phyloP scores from a whole-genome alignment of 192 early-diverging fungal species.

The Backusella tarrabulga region DNA sequence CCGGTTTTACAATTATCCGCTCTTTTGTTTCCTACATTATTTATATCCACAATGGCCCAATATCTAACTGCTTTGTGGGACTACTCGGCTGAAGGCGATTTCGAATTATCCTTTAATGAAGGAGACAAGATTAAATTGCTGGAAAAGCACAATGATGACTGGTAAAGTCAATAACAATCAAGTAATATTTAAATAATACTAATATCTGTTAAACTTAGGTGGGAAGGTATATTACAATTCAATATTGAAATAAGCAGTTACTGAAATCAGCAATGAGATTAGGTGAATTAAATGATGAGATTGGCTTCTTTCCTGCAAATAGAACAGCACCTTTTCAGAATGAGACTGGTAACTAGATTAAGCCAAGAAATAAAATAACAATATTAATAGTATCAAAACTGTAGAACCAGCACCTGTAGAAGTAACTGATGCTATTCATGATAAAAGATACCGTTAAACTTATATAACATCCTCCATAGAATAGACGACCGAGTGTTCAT shows the following conservation, averaged over 20 bases:
- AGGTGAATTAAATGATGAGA: constrained; percentile 37
- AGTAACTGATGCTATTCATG: background rate
- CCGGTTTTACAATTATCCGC: background rate
- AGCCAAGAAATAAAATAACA: background rate
- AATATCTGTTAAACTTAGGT: constrained; percentile 4
- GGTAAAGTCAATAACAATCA: constrained; percentile 12
- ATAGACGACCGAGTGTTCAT: background rate
- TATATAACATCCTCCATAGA: background rate
- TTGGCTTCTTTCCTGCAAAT: constrained; percentile 42
- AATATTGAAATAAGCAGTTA: background rate
- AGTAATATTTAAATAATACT: background rate
- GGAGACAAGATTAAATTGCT: constrained; percentile 36
- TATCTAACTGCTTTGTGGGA: constrained; percentile 36
- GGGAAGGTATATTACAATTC: constrained; percentile 20
- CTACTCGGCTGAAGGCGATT: constrained; percentile 37
- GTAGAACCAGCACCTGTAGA: background rate
- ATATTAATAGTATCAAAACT: background rate
- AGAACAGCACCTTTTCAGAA: constrained; percentile 17
- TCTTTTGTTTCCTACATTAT: background rate
- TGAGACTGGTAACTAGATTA: background rate
- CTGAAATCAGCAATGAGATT: background rate
- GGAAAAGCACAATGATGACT: constrained; percentile 41
- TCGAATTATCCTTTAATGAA: constrained; percentile 34
- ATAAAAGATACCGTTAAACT: background rate
- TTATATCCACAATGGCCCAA: constrained; percentile 21